Evolutionary conservation across 257 asterid genomes (phyloP), one percentile per base, ranked within the genome.

Genomic region (Nicotiana undulata): DNA sequence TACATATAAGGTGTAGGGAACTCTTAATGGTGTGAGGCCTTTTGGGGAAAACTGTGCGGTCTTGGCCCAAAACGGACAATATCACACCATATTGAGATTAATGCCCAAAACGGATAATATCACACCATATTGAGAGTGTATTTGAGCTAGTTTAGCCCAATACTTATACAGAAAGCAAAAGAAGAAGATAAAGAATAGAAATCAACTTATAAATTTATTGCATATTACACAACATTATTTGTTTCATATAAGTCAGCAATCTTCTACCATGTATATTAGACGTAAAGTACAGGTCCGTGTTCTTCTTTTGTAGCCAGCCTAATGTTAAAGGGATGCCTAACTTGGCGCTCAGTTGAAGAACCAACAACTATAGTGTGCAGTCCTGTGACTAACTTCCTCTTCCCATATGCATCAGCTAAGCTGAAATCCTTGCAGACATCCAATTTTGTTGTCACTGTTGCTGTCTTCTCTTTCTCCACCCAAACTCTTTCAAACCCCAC

Each of bases 381-480:
- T 9, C 84, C 85, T 2, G 81, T 44, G 12, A 82, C 53, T 55
- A 85, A n/a, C 28, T 82, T 82, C 80, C 85, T 82, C 76, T 75
- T 79, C 72, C 82, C 88, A 18, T 85, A 17, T 5, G 26, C 61
- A 76, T 82, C 84, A 0, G 67, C 82, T 56, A 85, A 15, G 76
- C 85, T 85, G 18, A 85, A 76, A 82, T 85, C 85, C 58, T 76
- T 79, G 70, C 88, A 85, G 24, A 85, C 84, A 76, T 85, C 82
- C 20, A 85, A 13, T 3, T 79, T 49, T 68, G 79, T 18, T 15
- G 84, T 55, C 46, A 82, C 67, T 8, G 16, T 75, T 63, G 66
- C 18, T 12, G 75, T 79, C 75, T 46, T 31, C 66, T 58, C 61
- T 22, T 49, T 72, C 61, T 74, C 75, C 63, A 79, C 84, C 44